Percentiles rank a stretch among this genome's conserved stretches.
These are phyloP conservation scores for Ziziphus jujuba DNA, from an alignment of 306 rosid species.

Conservation along the genomic window DNA sequence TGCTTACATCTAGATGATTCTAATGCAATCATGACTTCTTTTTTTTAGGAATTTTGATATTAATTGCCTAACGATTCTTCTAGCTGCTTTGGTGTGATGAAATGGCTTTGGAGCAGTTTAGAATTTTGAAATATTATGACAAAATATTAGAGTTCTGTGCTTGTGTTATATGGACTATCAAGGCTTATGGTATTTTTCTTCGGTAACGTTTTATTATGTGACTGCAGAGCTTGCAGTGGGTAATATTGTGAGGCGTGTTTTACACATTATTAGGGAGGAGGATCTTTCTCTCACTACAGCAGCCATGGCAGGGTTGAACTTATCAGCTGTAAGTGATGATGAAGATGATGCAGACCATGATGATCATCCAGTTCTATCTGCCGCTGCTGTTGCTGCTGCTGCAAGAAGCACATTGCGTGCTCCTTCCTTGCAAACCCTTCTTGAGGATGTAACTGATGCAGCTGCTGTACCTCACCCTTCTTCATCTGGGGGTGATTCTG, in stretches of 20 bases:
- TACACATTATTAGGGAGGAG: slow-evolving; percentile 96
- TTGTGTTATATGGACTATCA: slow-evolving; percentile 3
- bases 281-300: slow-evolving; percentile 82
- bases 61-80: no score
- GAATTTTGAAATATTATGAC: neutral
- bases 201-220: slow-evolving; percentile 30
- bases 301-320: slow-evolving; percentile 76
- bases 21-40: no score
- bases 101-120: neutral
- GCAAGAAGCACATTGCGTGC: slow-evolving; percentile 96
- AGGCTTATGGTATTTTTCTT: slow-evolving; percentile 17
- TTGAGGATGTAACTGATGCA: slow-evolving; percentile 69
- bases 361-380: slow-evolving; percentile 73
- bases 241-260: slow-evolving; percentile 92
- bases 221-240: slow-evolving; percentile 96
- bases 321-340: slow-evolving; percentile 77
- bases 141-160: slow-evolving; percentile 1
- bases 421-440: slow-evolving; percentile 95
- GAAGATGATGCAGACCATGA: slow-evolving; percentile 73
- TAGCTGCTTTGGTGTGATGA: no score
- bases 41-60: no score
- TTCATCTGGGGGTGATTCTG: slow-evolving; percentile 95
- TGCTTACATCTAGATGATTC: no score
- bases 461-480: slow-evolving; percentile 59
- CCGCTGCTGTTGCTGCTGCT: slow-evolving; percentile 91